phyloP scores from a whole-genome alignment of 192 early-diverging fungal genomes.

The Thoreauomyces humboldtii region DNA sequence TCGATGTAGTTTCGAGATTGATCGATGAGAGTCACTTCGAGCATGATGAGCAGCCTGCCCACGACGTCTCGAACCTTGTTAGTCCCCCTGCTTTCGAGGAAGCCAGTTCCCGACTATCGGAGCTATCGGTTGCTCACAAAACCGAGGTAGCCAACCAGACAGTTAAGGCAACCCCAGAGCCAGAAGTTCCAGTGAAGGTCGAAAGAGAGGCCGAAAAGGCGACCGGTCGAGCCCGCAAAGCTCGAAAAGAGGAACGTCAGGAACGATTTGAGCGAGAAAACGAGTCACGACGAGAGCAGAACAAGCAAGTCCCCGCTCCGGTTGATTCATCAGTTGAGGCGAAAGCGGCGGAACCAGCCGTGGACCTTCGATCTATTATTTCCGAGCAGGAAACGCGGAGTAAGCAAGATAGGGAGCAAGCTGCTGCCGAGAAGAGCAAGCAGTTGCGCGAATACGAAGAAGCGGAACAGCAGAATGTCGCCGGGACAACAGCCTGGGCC shows the following conservation, averaged over 20 bases:
- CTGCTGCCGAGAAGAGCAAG: background rate
- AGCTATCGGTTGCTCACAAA: background rate
- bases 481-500: background rate
- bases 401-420: constrained; percentile 26
- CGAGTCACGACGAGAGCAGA: constrained; percentile 17
- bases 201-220: constrained; percentile 1
- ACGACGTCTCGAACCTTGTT: background rate
- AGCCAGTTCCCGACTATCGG: no score
- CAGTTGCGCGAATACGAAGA: constrained; percentile 5
- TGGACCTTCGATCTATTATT: constrained; percentile 28
- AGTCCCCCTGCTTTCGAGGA: background rate
- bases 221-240: constrained; percentile 10
- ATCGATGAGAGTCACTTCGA: constrained; percentile 24
- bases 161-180: background rate
- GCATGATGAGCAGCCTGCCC: background rate
- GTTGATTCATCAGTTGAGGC: background rate
- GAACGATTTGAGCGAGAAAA: constrained; percentile 16
- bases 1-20: constrained; percentile 23
- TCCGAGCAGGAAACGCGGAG: constrained; percentile 21
- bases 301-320: constrained; percentile 7
- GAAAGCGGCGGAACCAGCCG: constrained; percentile 12
- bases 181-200: background rate
- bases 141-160: background rate
- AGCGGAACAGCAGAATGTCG: constrained; percentile 9
- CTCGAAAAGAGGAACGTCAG: constrained; percentile 21